phyloP scores from a whole-genome alignment of 768 basidiomycete species.

The Auricularia sp. region DNA sequence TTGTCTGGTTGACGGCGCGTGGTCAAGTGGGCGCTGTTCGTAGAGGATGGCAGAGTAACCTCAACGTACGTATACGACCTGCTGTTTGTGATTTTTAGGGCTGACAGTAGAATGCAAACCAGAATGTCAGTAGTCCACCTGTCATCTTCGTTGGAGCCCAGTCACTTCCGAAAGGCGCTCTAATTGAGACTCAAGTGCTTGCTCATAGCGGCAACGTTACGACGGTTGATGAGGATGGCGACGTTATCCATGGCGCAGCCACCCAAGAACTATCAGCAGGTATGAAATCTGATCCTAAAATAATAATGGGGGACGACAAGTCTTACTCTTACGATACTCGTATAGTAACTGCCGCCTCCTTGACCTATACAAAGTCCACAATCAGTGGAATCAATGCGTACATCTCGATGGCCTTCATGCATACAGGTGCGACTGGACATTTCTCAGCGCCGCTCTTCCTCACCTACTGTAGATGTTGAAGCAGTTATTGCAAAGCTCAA shows the following conservation, averaged over 20 bases:
- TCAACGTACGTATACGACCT: not conserved
- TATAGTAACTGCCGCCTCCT: too few species aligned
- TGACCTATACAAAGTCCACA: too few species aligned
- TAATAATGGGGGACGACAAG: too few species aligned
- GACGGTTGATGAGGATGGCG: constrained; percentile 41
- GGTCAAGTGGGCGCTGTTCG: not conserved
- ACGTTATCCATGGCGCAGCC: constrained; percentile 17
- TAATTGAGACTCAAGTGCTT: constrained; percentile 68
- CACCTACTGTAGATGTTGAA: too few species aligned
- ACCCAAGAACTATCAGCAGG: not conserved
- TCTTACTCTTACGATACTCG: too few species aligned
- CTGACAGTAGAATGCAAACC: too few species aligned
- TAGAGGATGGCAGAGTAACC: not conserved
- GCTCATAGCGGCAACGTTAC: constrained; percentile 54
- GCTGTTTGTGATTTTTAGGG: too few species aligned
- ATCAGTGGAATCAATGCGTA: too few species aligned
- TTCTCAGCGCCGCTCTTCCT: too few species aligned
- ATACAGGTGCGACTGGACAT: too few species aligned
- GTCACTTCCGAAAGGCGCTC: constrained; percentile 59
- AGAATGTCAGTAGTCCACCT: constrained; percentile 12
- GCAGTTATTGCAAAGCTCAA: too few species aligned
- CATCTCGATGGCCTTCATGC: too few species aligned
- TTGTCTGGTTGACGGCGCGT: constrained; percentile 57
- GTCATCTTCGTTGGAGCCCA: constrained; percentile 54
- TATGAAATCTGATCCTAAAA: not conserved